Percentiles rank a stretch among this genome's conserved stretches.
These are phyloP conservation scores for Lomentospora prolificans DNA, from an alignment of 2,329 filamentous ascomycete species.

Conservation along the genomic window DNA sequence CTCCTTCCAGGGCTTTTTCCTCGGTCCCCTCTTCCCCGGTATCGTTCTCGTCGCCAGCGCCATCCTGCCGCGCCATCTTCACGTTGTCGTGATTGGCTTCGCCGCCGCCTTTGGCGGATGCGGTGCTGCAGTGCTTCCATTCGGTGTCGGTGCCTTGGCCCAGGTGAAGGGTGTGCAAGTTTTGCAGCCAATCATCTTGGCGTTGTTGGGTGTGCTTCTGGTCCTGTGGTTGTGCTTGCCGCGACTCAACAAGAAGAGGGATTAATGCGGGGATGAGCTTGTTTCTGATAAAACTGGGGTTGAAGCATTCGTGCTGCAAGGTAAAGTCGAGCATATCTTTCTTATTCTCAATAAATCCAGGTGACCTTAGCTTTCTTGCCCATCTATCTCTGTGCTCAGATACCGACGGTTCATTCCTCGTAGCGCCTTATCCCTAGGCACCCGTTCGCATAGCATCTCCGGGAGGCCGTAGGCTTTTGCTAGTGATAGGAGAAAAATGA, in stretches of 20 bases:
- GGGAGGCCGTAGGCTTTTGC: too few relatives aligned
- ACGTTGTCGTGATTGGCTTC: slow-evolving; percentile 70
- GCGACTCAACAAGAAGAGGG: slow-evolving; percentile 28
- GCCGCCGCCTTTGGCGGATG: slow-evolving; percentile 65
- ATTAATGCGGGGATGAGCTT: too few relatives aligned
- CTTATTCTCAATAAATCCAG: too few relatives aligned
- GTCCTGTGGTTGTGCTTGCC: slow-evolving; percentile 39
- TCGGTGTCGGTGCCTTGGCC: slow-evolving; percentile 59
- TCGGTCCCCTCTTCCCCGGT: slow-evolving; percentile 69
- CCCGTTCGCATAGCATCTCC: too few relatives aligned
- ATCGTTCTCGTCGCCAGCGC: slow-evolving; percentile 62
- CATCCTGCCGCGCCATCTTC: slow-evolving; percentile 58
- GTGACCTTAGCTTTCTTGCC: too few relatives aligned
- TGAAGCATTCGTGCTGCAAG: not conserved
- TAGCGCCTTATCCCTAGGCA: too few relatives aligned
- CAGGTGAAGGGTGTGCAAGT: slow-evolving; percentile 43
- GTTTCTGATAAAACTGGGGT: too few relatives aligned
- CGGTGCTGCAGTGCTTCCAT: slow-evolving; percentile 58
- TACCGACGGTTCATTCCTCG: too few relatives aligned
- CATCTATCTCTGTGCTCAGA: too few relatives aligned
- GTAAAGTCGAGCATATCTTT: not conserved
- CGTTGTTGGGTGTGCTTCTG: slow-evolving; percentile 27
- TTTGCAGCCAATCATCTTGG: slow-evolving; percentile 47
- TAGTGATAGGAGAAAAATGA: too few relatives aligned
- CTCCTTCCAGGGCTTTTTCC: slow-evolving; percentile 65